Evolutionary conservation across 1,284 basidiomycete genomes (phyloP).

Genomic region (Irpex lacteus): DNA sequence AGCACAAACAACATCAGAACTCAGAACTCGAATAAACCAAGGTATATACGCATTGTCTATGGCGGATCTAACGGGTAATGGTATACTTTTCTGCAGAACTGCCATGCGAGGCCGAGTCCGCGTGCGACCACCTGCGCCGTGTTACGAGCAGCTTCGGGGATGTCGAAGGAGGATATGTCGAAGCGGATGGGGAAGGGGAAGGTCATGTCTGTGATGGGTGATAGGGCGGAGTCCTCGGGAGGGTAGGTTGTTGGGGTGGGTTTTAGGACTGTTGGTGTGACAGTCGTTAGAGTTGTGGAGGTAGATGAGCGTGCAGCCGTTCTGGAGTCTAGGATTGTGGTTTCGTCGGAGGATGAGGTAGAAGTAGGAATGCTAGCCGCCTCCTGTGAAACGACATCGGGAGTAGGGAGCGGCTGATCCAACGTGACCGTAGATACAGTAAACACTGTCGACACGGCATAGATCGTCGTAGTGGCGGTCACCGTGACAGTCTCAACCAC

Average conservation of each 20-base stretch:
- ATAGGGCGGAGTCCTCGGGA: not conserved
- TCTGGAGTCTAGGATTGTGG: not conserved
- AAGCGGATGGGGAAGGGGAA: conserved; percentile 22
- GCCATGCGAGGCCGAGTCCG: conserved; percentile 28
- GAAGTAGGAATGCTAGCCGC: conserved; percentile 9
- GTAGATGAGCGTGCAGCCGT: not conserved
- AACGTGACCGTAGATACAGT: not conserved
- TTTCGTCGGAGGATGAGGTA: not conserved
- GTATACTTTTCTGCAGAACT: conserved; percentile 25
- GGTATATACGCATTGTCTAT: conserved; percentile 9
- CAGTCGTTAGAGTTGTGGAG: not conserved
- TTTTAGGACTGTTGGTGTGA: not conserved
- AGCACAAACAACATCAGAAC: not conserved
- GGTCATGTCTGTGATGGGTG: conserved; percentile 13
- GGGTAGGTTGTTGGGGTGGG: not conserved
- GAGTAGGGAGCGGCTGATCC: not conserved
- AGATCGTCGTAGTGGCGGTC: conserved; percentile 19
- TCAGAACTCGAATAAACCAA: not conserved
- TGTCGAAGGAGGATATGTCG: conserved; percentile 22
- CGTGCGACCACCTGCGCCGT: conserved; percentile 23
- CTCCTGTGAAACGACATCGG: not conserved
- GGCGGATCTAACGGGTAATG: conserved; percentile 34
- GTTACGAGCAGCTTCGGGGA: conserved; percentile 19
- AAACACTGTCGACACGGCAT: conserved; percentile 5
- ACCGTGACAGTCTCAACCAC: conserved; percentile 15